Evolutionary conservation across 108 stramenopile genomes (phyloP).

Genomic region (Skeletonema tropicum): DNA sequence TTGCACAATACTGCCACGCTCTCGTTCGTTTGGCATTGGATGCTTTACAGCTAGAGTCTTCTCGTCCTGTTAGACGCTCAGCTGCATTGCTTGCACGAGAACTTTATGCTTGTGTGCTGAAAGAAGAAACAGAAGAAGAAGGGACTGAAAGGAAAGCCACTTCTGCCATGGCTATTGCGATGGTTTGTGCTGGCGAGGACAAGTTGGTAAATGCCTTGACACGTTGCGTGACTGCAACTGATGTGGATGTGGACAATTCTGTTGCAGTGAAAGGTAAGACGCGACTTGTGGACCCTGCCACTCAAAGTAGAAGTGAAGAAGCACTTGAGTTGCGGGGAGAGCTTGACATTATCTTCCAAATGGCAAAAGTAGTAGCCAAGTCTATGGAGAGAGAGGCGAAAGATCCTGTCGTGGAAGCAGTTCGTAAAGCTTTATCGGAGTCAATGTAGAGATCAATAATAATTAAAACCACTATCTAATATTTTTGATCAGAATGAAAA

Average conservation of each 20-base stretch:
- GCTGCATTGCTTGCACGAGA: slow-evolving; percentile 71
- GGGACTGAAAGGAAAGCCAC: slow-evolving; percentile 3
- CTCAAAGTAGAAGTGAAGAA: slow-evolving; percentile 68
- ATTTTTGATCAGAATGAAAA: slow-evolving; percentile 31
- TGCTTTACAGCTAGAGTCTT: slow-evolving; percentile 59
- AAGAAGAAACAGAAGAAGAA: slow-evolving; percentile 39
- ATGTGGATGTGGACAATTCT: slow-evolving; percentile 6
- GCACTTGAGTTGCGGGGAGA: slow-evolving; percentile 56
- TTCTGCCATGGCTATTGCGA: slow-evolving; percentile 52
- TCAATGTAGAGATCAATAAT: neutral
- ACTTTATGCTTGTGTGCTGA: slow-evolving; percentile 59
- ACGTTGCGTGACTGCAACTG: slow-evolving; percentile 23
- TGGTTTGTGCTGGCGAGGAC: slow-evolving; percentile 56
- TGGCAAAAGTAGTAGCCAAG: slow-evolving; percentile 26
- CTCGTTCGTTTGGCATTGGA: slow-evolving; percentile 42
- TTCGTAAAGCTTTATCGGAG: slow-evolving; percentile 26
- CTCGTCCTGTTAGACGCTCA: slow-evolving; percentile 63
- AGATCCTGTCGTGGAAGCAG: slow-evolving; percentile 24
- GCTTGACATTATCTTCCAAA: slow-evolving; percentile 50
- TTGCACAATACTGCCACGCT: slow-evolving; percentile 57
- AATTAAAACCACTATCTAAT: no score
- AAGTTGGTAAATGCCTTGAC: slow-evolving; percentile 36
- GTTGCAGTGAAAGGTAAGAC: slow-evolving; percentile 27
- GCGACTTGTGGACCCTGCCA: slow-evolving; percentile 55
- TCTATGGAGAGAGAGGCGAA: slow-evolving; percentile 27